A percentile compares a stretch with the other conserved stretches of the same genome.
These are phyloP conservation scores for Exophiala bonariae DNA, from an alignment of 2,329 filamentous ascomycete genomes.

Conservation along the genomic window DNA sequence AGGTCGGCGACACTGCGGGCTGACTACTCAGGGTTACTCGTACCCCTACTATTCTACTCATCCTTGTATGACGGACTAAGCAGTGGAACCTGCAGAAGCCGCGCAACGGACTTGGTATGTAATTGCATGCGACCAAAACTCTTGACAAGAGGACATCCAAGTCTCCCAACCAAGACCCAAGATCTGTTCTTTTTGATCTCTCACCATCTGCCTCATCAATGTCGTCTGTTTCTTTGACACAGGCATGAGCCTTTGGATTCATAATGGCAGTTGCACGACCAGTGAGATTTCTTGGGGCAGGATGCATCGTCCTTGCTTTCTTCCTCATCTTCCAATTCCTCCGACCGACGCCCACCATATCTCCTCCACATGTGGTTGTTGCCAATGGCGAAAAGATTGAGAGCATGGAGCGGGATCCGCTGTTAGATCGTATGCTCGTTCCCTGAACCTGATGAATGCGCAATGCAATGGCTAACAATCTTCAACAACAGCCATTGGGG, in stretches of 20 bases:
- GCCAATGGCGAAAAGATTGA: conserved; percentile 46
- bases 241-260: conserved; percentile 13
- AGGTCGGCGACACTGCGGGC: too few species aligned
- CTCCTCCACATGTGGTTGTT: conserved; percentile 28
- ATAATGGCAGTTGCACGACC: conserved; percentile 82
- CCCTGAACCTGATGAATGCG: conserved; percentile 6
- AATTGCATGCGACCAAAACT: too few species aligned
- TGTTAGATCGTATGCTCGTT: conserved; percentile 71
- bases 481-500: conserved; percentile 77
- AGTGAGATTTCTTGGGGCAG: conserved; percentile 73
- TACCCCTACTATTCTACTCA: too few species aligned
- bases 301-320: conserved; percentile 70
- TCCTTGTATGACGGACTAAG: too few species aligned
- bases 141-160: too few species aligned
- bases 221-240: conserved; percentile 6
- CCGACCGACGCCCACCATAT: conserved; percentile 49
- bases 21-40: too few species aligned
- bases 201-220: not conserved
- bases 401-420: conserved; percentile 74
- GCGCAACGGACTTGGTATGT: too few species aligned
- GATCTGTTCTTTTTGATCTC: too few species aligned
- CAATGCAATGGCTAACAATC: conserved; percentile 21
- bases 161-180: too few species aligned
- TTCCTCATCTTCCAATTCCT: conserved; percentile 78
- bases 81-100: too few species aligned